These are phyloP conservation scores for Talaromyces adpressus DNA, from an alignment of 495 filamentous ascomycete species.

Conservation along the genomic window DNA sequence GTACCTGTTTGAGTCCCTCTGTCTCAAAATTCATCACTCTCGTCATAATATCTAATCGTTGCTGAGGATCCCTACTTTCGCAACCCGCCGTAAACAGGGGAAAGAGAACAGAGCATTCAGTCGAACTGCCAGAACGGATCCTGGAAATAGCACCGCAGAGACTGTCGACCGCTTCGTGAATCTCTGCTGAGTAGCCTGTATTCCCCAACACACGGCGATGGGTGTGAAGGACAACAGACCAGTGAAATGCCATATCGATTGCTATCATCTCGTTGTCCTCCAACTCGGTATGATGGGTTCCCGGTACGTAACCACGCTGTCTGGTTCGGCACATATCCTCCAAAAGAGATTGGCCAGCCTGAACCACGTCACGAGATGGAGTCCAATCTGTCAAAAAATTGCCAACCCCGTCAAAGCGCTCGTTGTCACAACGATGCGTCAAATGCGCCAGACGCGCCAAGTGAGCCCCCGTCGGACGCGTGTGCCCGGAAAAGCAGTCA, in stretches of 20 bases:
- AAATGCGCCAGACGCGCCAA: conserved; percentile 69
- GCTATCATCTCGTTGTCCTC: conserved; percentile 56
- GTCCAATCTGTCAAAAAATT: conserved; percentile 48
- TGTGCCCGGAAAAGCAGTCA: conserved; percentile 78
- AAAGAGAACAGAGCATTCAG: conserved; percentile 71
- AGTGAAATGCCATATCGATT: conserved; percentile 77
- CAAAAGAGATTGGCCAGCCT: conserved; percentile 49
- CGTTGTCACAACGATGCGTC: conserved; percentile 60
- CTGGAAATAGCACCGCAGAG: conserved; percentile 56
- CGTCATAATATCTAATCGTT: conserved; percentile 55
- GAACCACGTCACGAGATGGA: conserved; percentile 45
- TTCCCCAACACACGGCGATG: conserved; percentile 64
- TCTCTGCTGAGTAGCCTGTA: conserved; percentile 43
- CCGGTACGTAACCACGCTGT: conserved; percentile 23
- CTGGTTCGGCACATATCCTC: conserved; percentile 37
- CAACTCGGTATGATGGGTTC: conserved; percentile 26
- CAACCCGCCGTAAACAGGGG: conserved; percentile 83
- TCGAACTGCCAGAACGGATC: conserved; percentile 59
- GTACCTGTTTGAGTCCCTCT: conserved; percentile 74
- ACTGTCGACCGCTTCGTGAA: conserved; percentile 56
- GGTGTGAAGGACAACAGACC: conserved; percentile 71
- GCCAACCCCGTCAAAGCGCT: conserved; percentile 55
- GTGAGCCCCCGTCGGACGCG: conserved; percentile 59
- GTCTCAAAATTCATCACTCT: conserved; percentile 64
- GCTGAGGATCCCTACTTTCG: conserved; percentile 50